phyloP scores from a whole-genome alignment of 1,284 basidiomycete genomes.

The Naganishia albida region DNA sequence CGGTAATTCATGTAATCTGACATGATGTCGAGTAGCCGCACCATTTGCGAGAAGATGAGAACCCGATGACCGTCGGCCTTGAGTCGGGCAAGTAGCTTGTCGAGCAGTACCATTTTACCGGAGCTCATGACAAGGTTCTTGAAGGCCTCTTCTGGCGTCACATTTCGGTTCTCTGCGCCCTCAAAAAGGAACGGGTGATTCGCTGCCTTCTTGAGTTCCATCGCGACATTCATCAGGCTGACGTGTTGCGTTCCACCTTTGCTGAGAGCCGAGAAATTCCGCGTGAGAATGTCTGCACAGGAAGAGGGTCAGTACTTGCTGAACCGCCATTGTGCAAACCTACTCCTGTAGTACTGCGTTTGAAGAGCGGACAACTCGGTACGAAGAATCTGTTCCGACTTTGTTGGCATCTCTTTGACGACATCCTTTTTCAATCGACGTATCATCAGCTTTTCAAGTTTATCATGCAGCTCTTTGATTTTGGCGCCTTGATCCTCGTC shows the following conservation, averaged over 20 bases:
- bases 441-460: constrained; percentile 93
- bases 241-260: constrained; percentile 86
- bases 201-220: constrained; percentile 96
- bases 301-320: constrained; percentile 17
- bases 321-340: constrained; percentile 18
- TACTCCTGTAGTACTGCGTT: constrained; percentile 95
- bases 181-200: constrained; percentile 99
- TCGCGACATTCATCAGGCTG: constrained; percentile 90
- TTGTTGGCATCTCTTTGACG: constrained; percentile 93
- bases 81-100: constrained; percentile 86
- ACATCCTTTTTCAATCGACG: constrained; percentile 95
- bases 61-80: constrained; percentile 92
- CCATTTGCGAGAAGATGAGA: constrained; percentile 99
- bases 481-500: constrained; percentile 91
- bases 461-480: constrained; percentile 91
- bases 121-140: constrained; percentile 97
- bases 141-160: constrained; percentile 73
- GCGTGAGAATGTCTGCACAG: constrained; percentile 76
- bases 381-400: constrained; percentile 95
- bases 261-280: constrained; percentile 90
- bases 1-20: constrained; percentile 93
- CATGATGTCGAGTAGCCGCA: constrained; percentile 96
- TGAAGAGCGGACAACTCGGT: constrained; percentile 98
- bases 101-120: constrained; percentile 95
- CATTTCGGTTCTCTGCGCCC: constrained; percentile 79